Base-by-base conservation (phyloP, 176 grass and related monocot species). In the Urochloa ruziziensis region DNA sequence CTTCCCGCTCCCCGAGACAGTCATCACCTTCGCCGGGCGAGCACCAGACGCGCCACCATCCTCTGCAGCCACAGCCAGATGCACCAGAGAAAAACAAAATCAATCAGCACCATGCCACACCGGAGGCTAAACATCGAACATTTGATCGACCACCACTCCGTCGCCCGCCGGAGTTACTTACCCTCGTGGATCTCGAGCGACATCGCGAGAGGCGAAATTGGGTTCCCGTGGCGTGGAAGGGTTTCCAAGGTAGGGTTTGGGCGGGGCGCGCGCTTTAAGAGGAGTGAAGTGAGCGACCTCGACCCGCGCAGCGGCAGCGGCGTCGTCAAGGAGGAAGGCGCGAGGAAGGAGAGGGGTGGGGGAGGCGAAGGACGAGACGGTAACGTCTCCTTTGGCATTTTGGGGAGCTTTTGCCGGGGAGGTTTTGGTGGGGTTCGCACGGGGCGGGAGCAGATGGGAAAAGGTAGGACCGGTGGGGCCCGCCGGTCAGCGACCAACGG, bases 1-100 rank as follows among this genome's bases (percentile, higher is more conserved):
- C 88, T 88, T 90, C 80, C 85, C 87, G 62, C 87, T 91, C 74
- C 89, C 80, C 23, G 95, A 94, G 43, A 70, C 70, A 35, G 95
- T 79, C 73, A 97, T 80, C 80, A 81, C 90, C 81, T 94, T 85
- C 78, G 49, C 40, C 62, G 64, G 13, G 67, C 65, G 74, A 25
- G 73, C 84, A 29, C 40, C 43, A 13, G 42, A 14, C 28, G 30
- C 13, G 4, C 51, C 84, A 36, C 72, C 53, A 29, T 28, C 48
- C 87, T 82, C 82, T 88, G 86, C 80, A 25, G 30, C 34, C 9
- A 48, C 80, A 25, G 30, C 34, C 9, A 48, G 79, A 67, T 11
- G 43, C 54, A 3, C 28, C 27, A 30, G 27, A 17, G 18, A 64
- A 46, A 6, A 18, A 47, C 1, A 27, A 14, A 84, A 86, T 40